Evolutionary conservation across 306 rosid genomes (phyloP).

Genomic region (Vachellia pachyceras): DNA sequence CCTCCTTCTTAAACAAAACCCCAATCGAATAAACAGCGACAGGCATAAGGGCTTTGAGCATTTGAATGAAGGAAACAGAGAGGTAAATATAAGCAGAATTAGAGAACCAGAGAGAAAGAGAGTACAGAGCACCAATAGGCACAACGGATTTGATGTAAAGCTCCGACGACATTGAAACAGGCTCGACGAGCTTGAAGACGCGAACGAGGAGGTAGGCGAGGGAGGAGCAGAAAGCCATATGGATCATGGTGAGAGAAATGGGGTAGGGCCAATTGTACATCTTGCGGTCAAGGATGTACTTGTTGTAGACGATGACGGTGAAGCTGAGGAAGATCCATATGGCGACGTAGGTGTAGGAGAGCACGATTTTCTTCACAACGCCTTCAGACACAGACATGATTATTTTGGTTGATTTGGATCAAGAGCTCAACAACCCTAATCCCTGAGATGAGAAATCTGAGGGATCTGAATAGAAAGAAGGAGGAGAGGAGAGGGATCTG

Average conservation of each 20-base stretch:
- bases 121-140: constrained; percentile 73
- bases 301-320: constrained; percentile 79
- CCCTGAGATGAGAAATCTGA: constrained; percentile 10
- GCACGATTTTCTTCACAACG: constrained; percentile 18
- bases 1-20: constrained; percentile 54
- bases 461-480: not conserved
- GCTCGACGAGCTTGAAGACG: constrained; percentile 69
- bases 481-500: not conserved
- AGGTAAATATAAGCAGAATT: constrained; percentile 70
- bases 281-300: constrained; percentile 72
- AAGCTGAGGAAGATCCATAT: constrained; percentile 60
- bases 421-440: not conserved
- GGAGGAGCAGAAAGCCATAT: constrained; percentile 74
- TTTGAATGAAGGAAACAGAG: constrained; percentile 77
- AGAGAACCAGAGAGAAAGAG: constrained; percentile 75
- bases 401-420: not conserved
- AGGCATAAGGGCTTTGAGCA: constrained; percentile 81
- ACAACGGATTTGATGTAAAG: constrained; percentile 62
- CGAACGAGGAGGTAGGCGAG: constrained; percentile 64
- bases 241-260: constrained; percentile 78
- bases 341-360: constrained; percentile 20
- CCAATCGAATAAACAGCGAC: constrained; percentile 74
- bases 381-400: constrained; percentile 20
- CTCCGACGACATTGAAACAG: constrained; percentile 66
- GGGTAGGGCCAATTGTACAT: constrained; percentile 80